Percentiles rank a stretch among this genome's conserved stretches.
Conservation (phyloP, 495 filamentous ascomycete genomes). For the Daldinia caldariorum region DNA sequence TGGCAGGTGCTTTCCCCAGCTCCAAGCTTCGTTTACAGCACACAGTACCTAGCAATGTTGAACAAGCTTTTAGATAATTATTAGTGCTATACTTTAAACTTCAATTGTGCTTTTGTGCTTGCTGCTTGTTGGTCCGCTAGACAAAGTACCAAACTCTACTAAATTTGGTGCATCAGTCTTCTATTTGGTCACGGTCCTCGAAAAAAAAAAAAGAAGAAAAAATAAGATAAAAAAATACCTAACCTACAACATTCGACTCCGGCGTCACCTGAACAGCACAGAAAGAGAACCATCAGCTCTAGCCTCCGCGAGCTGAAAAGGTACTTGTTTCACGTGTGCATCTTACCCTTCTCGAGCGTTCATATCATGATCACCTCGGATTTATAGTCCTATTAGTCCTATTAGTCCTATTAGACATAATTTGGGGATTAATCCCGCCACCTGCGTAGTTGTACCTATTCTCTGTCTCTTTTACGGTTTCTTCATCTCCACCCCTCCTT, state of each 20-base stretch:
- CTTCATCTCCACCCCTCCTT: slow-evolving; percentile 19
- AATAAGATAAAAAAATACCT: slow-evolving; percentile 10
- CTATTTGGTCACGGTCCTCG: slow-evolving; percentile 19
- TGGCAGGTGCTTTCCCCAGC: slow-evolving; percentile 12
- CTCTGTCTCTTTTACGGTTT: slow-evolving; percentile 12
- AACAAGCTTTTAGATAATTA: background rate
- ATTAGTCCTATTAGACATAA: slow-evolving; percentile 26
- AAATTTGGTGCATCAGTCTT: background rate
- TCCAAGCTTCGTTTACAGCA: background rate
- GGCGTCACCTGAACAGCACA: slow-evolving; percentile 35
- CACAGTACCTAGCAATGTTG: background rate
- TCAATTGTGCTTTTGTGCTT: too few species aligned
- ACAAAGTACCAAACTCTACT: slow-evolving; percentile 2
- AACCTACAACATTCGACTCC: slow-evolving; percentile 25
- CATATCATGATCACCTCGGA: slow-evolving; percentile 29
- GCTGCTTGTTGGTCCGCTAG: background rate
- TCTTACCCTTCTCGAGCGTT: slow-evolving; percentile 16
- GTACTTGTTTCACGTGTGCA: background rate
- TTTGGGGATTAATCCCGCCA: slow-evolving; percentile 29
- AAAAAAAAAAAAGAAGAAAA: slow-evolving; percentile 14
- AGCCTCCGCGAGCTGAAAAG: slow-evolving; percentile 21
- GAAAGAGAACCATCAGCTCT: slow-evolving; percentile 9
- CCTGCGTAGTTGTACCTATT: slow-evolving; percentile 14
- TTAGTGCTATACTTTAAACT: background rate
- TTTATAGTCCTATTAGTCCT: too few species aligned